Base-by-base conservation (phyloP, 495 filamentous ascomycete genomes). In the Tuber melanosporum region DNA sequence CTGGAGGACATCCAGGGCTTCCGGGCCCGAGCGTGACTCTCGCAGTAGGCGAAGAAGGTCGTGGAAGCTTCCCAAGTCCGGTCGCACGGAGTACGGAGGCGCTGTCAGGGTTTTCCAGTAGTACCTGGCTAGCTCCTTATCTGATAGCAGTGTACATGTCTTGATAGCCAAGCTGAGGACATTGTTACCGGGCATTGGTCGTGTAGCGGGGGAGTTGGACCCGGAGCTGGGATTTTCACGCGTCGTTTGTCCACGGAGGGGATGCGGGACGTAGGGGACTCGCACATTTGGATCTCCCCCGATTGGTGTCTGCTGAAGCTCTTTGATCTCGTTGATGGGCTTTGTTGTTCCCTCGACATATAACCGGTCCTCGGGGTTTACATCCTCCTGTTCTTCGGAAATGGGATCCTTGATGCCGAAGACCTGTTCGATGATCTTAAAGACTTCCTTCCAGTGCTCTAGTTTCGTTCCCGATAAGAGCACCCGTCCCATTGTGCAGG, bases 361-460 rank as follows among this genome's bases (percentile, higher is more conserved):
- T 73, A 73, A 72, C 26, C 75, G 49, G 76, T 84, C 74, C 36
- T 44, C 57, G 45, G 72, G 77, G 47, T 71, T 57, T 12, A 66
- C 39, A 43, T 77, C 77, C 32, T 77, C 77, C 39, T 45, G 44
- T 20, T 45, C 10, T 22, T 71, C 41, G 15, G 87, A 79, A 15
- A 87, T 80, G 39, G 87, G 82, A 32, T 85, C 83, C 20, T 91
- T 89, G 76, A 95, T 87, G 44, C 88, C 87, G 88, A 93, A 93
- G 12, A 93, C 92, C 84, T 97, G 92, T 72, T 93, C 86, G 20
- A 94, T 84, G 39, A 99, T 85, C 12, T 87, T 87, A 36, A 97
- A 86, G 5, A 95, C 86, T 80, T 92, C 89, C 76, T 92, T 89
- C 80, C 86, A 88, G 80, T 93, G 90, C 44, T 88, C 86, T 52